Evolutionary conservation across 2,329 filamentous ascomycete genomes (phyloP), one percentile per base, ranked within the genome.

Genomic region (Pyrenophora seminiperda): DNA sequence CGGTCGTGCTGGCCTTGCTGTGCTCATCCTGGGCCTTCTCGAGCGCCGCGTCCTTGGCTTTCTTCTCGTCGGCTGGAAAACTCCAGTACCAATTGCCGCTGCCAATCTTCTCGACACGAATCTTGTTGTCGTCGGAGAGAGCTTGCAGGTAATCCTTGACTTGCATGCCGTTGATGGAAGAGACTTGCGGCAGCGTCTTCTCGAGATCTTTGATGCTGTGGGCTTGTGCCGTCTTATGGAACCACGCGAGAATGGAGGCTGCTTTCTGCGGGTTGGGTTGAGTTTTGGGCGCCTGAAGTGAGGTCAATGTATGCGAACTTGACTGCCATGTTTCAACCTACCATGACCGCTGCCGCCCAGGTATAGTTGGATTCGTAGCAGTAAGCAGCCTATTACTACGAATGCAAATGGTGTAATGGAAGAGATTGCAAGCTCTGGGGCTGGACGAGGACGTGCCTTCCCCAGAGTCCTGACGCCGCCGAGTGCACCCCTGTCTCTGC

Each of bases 1-100:
- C 68, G 5, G 55, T 54, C 6, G 61, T 62, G 34, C 54, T 57
- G 19, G 70, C 68, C 55, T 76, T 78, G 43, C 68, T 64, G 42
- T 70, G 63, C 19, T 76, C 73, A 13, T 68, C 64, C 29, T 68
- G 68, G 0, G 73, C 73, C 19, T 71, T 71, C 3, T 63, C 65
- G 19, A 78, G 65, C 6, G 65, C 62, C 33, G 53, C 57, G 49
- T 81, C 73, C 47, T 73, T 75, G 14, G 71, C 67, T 39, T 77
- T 79, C 64, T 76, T 79, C 62, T 82, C 82, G 44, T 87, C 83
- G 20, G 79, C 83, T 14, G 73, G 76, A 66, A 88, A 88, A 56
- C 79, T 81, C 86, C 86, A 89, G 73, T 88, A 88, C 85, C 85
- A 89, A 67, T 88, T 88, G 20, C 84, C 85, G 56, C 79, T 85